Evolutionary conservation across 768 basidiomycete genomes (phyloP).

Genomic region (Steccherinum ochraceum): DNA sequence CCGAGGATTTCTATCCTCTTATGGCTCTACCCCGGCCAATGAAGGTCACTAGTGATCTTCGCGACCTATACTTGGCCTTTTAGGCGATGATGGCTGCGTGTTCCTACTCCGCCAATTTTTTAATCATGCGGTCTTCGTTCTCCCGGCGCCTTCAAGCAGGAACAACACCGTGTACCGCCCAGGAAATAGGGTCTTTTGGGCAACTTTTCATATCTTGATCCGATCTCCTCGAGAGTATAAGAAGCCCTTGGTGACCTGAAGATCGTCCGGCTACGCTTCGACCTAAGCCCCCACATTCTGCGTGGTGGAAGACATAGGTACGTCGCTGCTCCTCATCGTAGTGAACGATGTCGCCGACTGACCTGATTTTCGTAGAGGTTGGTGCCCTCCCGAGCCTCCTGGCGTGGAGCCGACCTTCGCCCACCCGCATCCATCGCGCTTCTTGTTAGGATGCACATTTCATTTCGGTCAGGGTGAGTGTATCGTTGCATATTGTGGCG

Average conservation of each 20-base stretch:
- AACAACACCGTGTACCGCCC: background rate
- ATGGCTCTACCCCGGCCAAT: too few relatives aligned
- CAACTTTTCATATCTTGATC: slow-evolving; percentile 7
- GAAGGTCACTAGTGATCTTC: background rate
- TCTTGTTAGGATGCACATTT: slow-evolving; percentile 53
- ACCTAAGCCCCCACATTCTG: slow-evolving; percentile 1
- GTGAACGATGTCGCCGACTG: too few relatives aligned
- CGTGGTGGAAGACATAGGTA: background rate
- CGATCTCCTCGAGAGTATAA: slow-evolving; percentile 8
- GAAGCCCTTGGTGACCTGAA: background rate
- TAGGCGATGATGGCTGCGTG: background rate
- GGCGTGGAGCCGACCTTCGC: slow-evolving; percentile 45
- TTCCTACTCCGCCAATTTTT: background rate
- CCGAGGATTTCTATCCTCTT: too few relatives aligned
- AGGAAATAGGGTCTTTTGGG: background rate
- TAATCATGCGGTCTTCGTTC: background rate
- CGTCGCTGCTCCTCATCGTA: background rate
- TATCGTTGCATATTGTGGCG: background rate
- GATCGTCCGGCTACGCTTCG: background rate
- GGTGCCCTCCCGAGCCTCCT: slow-evolving; percentile 29
- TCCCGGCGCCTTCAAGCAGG: background rate
- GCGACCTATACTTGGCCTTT: background rate
- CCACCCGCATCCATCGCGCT: slow-evolving; percentile 68
- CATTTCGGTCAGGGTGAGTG: slow-evolving; percentile 46
- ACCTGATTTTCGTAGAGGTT: background rate